phyloP scores from a whole-genome alignment of 2,329 filamentous ascomycete genomes.

The Macrophomina phaseolina region DNA sequence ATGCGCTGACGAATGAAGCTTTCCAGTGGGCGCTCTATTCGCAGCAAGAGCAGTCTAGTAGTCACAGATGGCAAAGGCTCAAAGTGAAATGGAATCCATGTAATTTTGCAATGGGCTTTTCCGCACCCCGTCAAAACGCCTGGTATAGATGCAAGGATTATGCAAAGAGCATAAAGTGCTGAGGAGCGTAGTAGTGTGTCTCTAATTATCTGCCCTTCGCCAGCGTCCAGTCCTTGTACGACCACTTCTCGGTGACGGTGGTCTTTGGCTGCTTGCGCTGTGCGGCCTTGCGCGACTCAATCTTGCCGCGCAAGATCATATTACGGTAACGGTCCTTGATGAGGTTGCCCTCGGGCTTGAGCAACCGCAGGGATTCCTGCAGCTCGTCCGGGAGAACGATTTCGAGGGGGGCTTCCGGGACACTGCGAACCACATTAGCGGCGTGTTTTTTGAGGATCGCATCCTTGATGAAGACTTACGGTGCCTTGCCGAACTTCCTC shows the following conservation, averaged over 20 bases:
- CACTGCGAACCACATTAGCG: conserved; percentile 45
- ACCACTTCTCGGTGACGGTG: conserved; percentile 93
- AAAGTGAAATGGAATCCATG: background rate
- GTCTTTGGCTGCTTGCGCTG: conserved; percentile 83
- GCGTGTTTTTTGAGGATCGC: no score
- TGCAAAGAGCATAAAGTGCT: background rate
- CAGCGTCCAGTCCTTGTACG: conserved; percentile 89
- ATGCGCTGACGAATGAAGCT: no score
- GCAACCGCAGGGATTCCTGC: conserved; percentile 54
- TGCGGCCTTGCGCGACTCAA: conserved; percentile 81
- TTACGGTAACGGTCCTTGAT: conserved; percentile 91
- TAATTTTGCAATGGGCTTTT: background rate
- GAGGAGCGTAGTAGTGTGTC: background rate
- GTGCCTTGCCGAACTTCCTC: conserved; percentile 72
- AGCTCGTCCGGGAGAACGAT: conserved; percentile 58
- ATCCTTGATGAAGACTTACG: conserved; percentile 37
- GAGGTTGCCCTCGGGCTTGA: conserved; percentile 93
- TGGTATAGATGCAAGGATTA: conserved; percentile 4
- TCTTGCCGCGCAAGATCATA: conserved; percentile 83
- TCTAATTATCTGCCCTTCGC: conserved; percentile 2
- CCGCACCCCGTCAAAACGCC: background rate
- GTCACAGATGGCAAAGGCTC: background rate
- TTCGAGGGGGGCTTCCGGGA: conserved; percentile 70
- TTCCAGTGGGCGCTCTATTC: no score
- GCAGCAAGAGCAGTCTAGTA: no score